Conservation (phyloP, 2,329 filamentous ascomycete genomes). For the Lasiodiplodia citricola region DNA sequence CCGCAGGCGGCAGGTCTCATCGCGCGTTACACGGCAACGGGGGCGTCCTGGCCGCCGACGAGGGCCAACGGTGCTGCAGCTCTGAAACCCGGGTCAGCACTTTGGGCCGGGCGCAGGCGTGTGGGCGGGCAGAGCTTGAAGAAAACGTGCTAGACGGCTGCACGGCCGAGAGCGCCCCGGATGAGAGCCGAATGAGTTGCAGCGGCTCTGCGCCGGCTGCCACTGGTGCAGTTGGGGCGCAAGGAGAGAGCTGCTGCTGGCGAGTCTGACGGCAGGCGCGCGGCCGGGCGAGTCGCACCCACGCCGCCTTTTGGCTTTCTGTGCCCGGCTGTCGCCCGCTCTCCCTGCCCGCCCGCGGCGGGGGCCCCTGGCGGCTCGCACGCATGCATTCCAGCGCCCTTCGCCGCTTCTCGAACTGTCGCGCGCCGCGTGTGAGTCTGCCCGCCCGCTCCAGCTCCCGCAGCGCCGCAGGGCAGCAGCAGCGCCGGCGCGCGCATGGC, state of each 20-base stretch:
- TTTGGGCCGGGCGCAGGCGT: constrained; percentile 13
- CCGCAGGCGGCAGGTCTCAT: constrained; percentile 9
- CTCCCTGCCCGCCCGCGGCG: constrained; percentile 1
- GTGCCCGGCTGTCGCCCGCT: constrained; percentile 1
- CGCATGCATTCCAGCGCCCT: constrained; percentile 10
- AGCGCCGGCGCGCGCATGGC: constrained; percentile 6
- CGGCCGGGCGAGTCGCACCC: neutral
- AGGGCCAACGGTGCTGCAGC: constrained; percentile 25
- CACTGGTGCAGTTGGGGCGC: neutral
- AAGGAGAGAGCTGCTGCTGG: constrained; percentile 7
- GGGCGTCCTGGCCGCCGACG: constrained; percentile 5
- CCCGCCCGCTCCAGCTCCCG: neutral
- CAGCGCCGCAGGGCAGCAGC: constrained; percentile 7
- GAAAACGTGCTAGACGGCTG: constrained; percentile 23
- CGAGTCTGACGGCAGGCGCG: constrained; percentile 4
- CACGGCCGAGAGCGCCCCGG: neutral
- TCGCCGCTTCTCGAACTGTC: neutral
- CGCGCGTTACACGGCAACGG: constrained; percentile 21
- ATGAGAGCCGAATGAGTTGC: constrained; percentile 12
- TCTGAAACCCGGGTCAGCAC: constrained; percentile 26
- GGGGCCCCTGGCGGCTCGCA: constrained; percentile 11
- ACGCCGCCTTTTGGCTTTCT: neutral
- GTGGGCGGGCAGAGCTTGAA: constrained; percentile 20
- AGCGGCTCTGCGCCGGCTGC: constrained; percentile 16
- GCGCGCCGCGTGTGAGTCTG: constrained; percentile 9